Evolutionary conservation across 768 basidiomycete species (phyloP).

Genomic region (Boletus eberwhitei): DNA sequence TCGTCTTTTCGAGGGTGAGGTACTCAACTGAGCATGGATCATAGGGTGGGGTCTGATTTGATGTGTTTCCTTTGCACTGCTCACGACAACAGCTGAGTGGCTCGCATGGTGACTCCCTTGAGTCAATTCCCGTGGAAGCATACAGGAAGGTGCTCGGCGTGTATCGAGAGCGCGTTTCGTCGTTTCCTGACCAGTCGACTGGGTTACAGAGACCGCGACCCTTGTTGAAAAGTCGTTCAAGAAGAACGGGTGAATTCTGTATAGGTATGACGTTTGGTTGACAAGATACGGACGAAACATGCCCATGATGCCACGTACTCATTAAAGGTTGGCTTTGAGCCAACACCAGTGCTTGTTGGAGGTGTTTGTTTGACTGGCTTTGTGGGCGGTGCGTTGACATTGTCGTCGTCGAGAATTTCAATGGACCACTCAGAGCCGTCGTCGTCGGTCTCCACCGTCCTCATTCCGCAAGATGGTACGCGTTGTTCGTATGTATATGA

Average conservation of each 20-base stretch:
- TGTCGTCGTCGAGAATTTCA: slow-evolving; percentile 29
- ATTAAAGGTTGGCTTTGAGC: background rate
- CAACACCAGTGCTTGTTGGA: background rate
- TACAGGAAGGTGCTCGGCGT: background rate
- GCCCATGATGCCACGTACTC: slow-evolving; percentile 16
- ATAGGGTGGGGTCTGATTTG: background rate
- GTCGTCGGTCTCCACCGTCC: slow-evolving; percentile 10
- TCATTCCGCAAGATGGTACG: slow-evolving; percentile 14
- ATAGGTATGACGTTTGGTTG: background rate
- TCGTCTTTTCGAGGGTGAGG: background rate
- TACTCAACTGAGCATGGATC: slow-evolving; percentile 13
- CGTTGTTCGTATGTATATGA: background rate
- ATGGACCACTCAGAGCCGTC: slow-evolving; percentile 29
- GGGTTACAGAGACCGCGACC: background rate
- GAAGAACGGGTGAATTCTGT: slow-evolving; percentile 22
- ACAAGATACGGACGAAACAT: slow-evolving; percentile 10
- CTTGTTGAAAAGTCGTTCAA: slow-evolving; percentile 14
- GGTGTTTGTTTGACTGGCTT: slow-evolving; percentile 21
- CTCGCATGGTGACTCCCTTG: background rate
- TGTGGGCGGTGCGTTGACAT: slow-evolving; percentile 2
- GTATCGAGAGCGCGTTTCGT: background rate
- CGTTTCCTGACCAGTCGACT: background rate
- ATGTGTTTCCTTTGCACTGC: background rate
- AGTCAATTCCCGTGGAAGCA: background rate
- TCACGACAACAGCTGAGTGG: background rate